These are phyloP conservation scores for Ephemerocybe angulata DNA, from an alignment of 768 basidiomycete species.

Conservation along the genomic window DNA sequence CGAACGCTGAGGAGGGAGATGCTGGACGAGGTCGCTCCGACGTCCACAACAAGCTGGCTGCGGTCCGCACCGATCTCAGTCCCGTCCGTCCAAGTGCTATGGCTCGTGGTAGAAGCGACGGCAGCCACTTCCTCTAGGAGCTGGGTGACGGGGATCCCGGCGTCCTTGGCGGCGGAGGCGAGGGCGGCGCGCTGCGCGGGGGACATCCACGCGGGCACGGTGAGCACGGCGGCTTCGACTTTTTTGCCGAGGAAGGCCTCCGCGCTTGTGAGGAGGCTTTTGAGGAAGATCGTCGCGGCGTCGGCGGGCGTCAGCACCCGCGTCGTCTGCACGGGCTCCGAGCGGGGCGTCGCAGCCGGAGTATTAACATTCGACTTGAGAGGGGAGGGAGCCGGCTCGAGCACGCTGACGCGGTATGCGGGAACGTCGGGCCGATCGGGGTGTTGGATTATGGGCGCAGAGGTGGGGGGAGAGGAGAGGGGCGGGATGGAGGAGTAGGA, in stretches of 20 bases:
- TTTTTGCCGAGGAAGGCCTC: slow-evolving; percentile 85
- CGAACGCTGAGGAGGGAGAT: slow-evolving; percentile 71
- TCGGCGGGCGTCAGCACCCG: slow-evolving; percentile 81
- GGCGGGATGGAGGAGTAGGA: slow-evolving; percentile 77
- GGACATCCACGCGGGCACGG: slow-evolving; percentile 74
- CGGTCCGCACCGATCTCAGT: slow-evolving; percentile 54
- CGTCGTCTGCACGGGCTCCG: slow-evolving; percentile 60
- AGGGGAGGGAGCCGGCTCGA: slow-evolving; percentile 74
- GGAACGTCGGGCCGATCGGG: slow-evolving; percentile 67
- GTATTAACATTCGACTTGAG: slow-evolving; percentile 51
- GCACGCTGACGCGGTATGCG: slow-evolving; percentile 80
- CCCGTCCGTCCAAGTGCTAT: slow-evolving; percentile 35
- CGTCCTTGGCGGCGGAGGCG: slow-evolving; percentile 67
- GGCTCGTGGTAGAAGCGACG: slow-evolving; percentile 56
- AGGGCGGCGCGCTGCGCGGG: slow-evolving; percentile 67
- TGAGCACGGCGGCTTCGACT: slow-evolving; percentile 78
- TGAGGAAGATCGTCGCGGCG: slow-evolving; percentile 80
- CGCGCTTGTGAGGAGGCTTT: slow-evolving; percentile 80
- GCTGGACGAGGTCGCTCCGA: slow-evolving; percentile 71
- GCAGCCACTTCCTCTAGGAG: slow-evolving; percentile 87
- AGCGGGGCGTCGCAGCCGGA: slow-evolving; percentile 71
- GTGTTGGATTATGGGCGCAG: slow-evolving; percentile 75
- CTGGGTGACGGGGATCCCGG: slow-evolving; percentile 81
- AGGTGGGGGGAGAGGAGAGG: slow-evolving; percentile 41
- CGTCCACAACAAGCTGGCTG: slow-evolving; percentile 77